These are phyloP conservation scores for Teratosphaeria destructans DNA, from an alignment of 2,329 filamentous ascomycete genomes.

Conservation along the genomic window DNA sequence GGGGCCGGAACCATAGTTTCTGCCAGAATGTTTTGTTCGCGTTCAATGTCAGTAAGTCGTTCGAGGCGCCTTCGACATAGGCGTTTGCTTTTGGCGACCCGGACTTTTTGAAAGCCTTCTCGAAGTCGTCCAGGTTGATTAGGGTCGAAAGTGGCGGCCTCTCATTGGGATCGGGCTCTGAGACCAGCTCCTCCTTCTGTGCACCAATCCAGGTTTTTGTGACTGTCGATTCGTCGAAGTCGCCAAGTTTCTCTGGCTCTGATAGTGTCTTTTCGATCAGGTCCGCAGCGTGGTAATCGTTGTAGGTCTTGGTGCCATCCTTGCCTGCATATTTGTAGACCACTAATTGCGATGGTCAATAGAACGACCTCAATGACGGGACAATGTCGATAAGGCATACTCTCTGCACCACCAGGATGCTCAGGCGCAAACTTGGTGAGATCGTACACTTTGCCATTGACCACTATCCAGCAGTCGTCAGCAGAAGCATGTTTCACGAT, in stretches of 20 bases:
- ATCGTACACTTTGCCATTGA: slow-evolving; percentile 58
- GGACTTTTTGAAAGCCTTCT: slow-evolving; percentile 28
- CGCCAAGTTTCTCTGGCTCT: slow-evolving; percentile 31
- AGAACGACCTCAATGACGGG: not conserved
- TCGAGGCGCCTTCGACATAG: slow-evolving; percentile 40
- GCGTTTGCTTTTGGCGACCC: slow-evolving; percentile 31
- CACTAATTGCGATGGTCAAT: slow-evolving; percentile 20
- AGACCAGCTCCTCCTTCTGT: slow-evolving; percentile 17
- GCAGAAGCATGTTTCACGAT: slow-evolving; percentile 23
- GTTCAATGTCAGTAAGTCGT: slow-evolving; percentile 37
- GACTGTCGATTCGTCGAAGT: slow-evolving; percentile 23
- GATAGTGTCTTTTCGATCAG: slow-evolving; percentile 34
- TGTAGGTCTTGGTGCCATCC: slow-evolving; percentile 47
- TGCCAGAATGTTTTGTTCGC: slow-evolving; percentile 34
- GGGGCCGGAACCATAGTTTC: slow-evolving; percentile 37
- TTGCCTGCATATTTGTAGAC: slow-evolving; percentile 43
- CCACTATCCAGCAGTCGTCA: slow-evolving; percentile 51
- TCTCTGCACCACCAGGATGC: slow-evolving; percentile 50
- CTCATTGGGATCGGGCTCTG: slow-evolving; percentile 19
- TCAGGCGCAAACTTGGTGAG: slow-evolving; percentile 55
- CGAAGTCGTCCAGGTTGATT: slow-evolving; percentile 39
- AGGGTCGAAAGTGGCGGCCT: slow-evolving; percentile 38
- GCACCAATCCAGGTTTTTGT: slow-evolving; percentile 21
- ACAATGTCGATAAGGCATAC: slow-evolving; percentile 20
- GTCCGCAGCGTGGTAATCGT: slow-evolving; percentile 38